Conservation (phyloP, 139 green algal species). For the Tetradesmus lagerheimii region DNA sequence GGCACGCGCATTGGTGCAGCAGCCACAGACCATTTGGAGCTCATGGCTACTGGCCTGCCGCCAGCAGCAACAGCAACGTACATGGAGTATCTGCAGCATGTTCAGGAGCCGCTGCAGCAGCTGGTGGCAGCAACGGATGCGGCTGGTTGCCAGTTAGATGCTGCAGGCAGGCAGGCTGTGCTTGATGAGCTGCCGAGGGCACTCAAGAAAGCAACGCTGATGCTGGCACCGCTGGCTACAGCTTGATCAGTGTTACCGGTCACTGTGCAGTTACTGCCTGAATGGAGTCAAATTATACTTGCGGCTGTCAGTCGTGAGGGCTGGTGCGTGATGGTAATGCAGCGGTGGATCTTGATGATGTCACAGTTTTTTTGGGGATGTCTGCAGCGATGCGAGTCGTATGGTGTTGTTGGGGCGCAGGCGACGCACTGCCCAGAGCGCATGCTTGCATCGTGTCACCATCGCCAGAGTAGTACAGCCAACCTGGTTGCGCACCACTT, state of each 20-base stretch:
- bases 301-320: no score
- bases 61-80: constrained; percentile 41
- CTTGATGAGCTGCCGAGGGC: constrained; percentile 31
- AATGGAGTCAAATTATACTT: no score
- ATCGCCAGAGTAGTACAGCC: no score
- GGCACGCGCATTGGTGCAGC: constrained; percentile 50
- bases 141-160: constrained; percentile 7
- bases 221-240: constrained; percentile 28
- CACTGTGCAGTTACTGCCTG: no score
- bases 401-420: no score
- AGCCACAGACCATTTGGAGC: constrained; percentile 38
- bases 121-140: background rate
- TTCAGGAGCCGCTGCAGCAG: constrained; percentile 28
- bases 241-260: background rate
- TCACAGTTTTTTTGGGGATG: no score
- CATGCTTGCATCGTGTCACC: no score
- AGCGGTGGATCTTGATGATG: no score
- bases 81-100: constrained; percentile 24
- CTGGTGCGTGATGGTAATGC: no score
- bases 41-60: background rate
- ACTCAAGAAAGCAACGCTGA: constrained; percentile 1
- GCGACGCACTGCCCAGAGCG: no score
- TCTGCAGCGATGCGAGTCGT: no score
- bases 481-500: no score
- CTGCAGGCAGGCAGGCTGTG: background rate